Base-by-base conservation (phyloP, 192 early-diverging fungal species). In the Coemansia sp. region DNA sequence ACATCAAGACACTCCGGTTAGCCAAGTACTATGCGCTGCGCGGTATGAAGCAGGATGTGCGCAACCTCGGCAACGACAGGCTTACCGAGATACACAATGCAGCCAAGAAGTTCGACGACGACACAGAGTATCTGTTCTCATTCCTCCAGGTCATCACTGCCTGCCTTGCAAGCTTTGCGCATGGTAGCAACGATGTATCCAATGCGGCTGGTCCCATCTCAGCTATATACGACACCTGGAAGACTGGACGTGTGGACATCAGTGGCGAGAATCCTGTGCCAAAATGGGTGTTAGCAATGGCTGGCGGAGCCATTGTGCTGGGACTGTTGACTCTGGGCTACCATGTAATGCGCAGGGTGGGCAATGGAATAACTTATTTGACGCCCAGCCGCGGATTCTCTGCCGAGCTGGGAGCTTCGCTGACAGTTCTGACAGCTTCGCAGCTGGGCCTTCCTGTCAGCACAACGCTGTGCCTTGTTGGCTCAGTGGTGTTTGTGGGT, bases 141-240 rank as follows among this genome's bases (percentile, higher is more conserved):
- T 86, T 91, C 71, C 79, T 93, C 40, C 92, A 93, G 66, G 81
- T 92, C 61, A 72, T 89, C 57, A 93, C 92, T 5, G 88, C 90
- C 12, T 84, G 87, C 61, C 86, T 92, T 36, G 88, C 91, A 24
- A 92, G 90, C 61, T 93, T 93, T 73, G 84, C 89, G 15, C 91
- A 93, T 77, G 90, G 91, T 47, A 86, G 86, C 59, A 93, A 93
- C 81, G 90, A 93, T 76, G 89, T 93, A 21, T 85, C 90, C 65
- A 93, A 93, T 66, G 92, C 92, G 21, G 86, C 90, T 51, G 90
- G 92, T 50, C 92, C 92, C 17, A 66, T 93, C 26, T 74, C 92
- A 2, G 76, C 88, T 37, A 90, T 93, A 47, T 93, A 85, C 69
- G 71, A 82, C 58, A 82, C 89, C 58, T 93, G 91, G 88, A 57